phyloP scores from a whole-genome alignment of 495 filamentous ascomycete species.

The Hypoxylon crocopeplum region DNA sequence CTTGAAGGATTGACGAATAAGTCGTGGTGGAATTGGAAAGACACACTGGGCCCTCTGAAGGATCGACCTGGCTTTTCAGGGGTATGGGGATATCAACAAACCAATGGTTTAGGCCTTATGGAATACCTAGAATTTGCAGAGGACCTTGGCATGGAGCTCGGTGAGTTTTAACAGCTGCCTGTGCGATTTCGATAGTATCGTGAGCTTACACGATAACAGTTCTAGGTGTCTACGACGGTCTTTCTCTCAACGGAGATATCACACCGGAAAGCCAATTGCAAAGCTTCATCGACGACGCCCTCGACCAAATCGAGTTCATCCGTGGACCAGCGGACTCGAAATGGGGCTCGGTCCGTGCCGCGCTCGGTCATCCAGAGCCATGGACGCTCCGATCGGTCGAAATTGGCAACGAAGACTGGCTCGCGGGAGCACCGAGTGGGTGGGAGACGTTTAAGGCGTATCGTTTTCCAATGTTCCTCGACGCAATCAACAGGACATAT shows the following conservation, averaged over 20 bases:
- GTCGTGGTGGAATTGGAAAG: constrained; percentile 71
- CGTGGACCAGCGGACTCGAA: constrained; percentile 59
- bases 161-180: constrained; percentile 28
- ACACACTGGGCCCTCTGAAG: constrained; percentile 68
- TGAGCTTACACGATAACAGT: constrained; percentile 34
- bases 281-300: constrained; percentile 63
- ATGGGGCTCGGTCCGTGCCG: constrained; percentile 64
- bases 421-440: constrained; percentile 46
- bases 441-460: constrained; percentile 59
- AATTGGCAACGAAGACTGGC: constrained; percentile 72
- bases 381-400: constrained; percentile 67
- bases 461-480: constrained; percentile 62
- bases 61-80: constrained; percentile 67
- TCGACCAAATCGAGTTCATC: constrained; percentile 73
- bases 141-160: constrained; percentile 64
- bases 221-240: constrained; percentile 66
- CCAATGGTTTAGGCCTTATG: constrained; percentile 65
- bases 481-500: constrained; percentile 63
- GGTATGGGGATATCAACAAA: constrained; percentile 67
- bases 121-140: constrained; percentile 74
- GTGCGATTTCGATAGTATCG: no score
- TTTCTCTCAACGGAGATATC: constrained; percentile 62
- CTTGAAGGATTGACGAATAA: constrained; percentile 62
- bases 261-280: constrained; percentile 49
- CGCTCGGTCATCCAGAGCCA: constrained; percentile 63